Conservation (phyloP, 768 basidiomycete species). For the Suillus placidus region DNA sequence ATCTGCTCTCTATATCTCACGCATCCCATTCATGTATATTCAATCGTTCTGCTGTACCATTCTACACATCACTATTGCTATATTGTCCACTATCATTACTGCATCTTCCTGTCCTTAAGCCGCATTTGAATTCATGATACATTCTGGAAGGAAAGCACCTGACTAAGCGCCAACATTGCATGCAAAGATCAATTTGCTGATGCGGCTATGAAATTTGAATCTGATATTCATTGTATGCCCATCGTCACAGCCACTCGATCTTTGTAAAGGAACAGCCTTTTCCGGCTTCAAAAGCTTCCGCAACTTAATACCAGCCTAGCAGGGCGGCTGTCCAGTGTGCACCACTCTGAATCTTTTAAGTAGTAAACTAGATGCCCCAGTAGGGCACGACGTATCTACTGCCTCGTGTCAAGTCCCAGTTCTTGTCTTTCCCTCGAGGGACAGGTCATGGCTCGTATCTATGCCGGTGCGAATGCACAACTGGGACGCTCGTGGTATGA, state of each 20-base stretch:
- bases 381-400: slow-evolving; percentile 21
- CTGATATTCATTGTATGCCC: no score
- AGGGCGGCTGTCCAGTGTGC: slow-evolving; percentile 23
- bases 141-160: slow-evolving; percentile 6
- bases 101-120: slow-evolving; percentile 22
- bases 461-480: slow-evolving; percentile 59
- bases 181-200: not conserved
- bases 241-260: not conserved
- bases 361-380: slow-evolving; percentile 27
- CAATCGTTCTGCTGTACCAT: slow-evolving; percentile 28
- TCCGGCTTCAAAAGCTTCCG: slow-evolving; percentile 3
- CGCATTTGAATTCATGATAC: slow-evolving; percentile 23
- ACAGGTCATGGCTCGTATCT: slow-evolving; percentile 49
- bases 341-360: slow-evolving; percentile 19
- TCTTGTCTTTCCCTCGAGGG: slow-evolving; percentile 18
- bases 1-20: slow-evolving; percentile 22
- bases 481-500: slow-evolving; percentile 65
- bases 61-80: slow-evolving; percentile 27
- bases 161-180: not conserved
- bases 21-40: slow-evolving; percentile 30
- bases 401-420: slow-evolving; percentile 20
- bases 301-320: not conserved
- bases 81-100: slow-evolving; percentile 29
- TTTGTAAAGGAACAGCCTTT: slow-evolving; percentile 4
- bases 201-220: no score